phyloP scores from a whole-genome alignment of 179 eudicot genomes.

The Carnegiea gigantea region DNA sequence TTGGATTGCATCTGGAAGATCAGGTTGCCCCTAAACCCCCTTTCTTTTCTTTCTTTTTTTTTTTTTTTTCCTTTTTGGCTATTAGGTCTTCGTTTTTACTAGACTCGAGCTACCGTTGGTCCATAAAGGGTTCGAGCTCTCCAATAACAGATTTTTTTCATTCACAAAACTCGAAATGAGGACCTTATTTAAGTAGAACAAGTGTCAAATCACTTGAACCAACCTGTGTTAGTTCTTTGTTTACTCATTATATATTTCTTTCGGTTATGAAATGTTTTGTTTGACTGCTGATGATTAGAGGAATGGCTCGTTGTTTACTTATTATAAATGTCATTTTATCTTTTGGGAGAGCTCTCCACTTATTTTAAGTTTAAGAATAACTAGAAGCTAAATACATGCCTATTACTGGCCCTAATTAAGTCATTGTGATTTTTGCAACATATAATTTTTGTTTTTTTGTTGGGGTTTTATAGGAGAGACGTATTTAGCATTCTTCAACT shows the following conservation, averaged over 20 bases:
- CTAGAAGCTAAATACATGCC: background rate
- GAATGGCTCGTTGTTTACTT: background rate
- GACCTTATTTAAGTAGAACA: too few species aligned
- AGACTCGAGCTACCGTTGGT: too few species aligned
- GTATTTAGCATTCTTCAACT: slow-evolving; percentile 13
- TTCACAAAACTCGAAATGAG: too few species aligned
- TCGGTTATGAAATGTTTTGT: too few species aligned
- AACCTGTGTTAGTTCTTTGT: too few species aligned
- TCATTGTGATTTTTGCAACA: background rate
- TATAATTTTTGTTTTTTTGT: background rate
- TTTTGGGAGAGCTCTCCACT: background rate
- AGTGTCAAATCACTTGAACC: too few species aligned
- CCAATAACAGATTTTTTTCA: too few species aligned
- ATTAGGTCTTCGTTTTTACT: too few species aligned
- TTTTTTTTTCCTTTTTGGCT: too few species aligned
- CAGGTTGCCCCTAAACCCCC: slow-evolving; percentile 28
- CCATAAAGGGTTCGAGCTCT: too few species aligned
- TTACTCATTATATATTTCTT: too few species aligned
- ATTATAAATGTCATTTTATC: background rate
- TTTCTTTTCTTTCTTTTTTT: background rate
- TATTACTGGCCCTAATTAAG: background rate
- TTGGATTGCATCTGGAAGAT: slow-evolving; percentile 64
- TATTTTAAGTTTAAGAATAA: background rate
- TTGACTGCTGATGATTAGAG: too few species aligned
- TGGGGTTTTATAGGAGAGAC: background rate